phyloP scores from a whole-genome alignment of 805 yeast species.

The Monosporozyma unispora region DNA sequence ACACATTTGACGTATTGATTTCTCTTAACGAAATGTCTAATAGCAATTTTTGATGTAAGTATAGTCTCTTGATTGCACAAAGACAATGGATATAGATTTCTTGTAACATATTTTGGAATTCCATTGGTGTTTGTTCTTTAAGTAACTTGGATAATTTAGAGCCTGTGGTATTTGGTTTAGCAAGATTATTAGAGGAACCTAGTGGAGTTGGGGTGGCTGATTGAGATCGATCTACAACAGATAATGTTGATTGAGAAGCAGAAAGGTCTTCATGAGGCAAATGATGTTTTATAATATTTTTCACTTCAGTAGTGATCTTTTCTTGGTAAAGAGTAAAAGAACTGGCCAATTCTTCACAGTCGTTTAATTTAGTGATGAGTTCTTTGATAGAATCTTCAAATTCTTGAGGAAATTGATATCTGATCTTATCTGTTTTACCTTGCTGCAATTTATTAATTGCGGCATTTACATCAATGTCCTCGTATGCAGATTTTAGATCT shows the following conservation, averaged over 20 bases:
- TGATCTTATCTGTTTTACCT: slow-evolving; percentile 23
- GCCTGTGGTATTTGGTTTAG: slow-evolving; percentile 21
- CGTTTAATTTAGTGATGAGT: slow-evolving; percentile 46
- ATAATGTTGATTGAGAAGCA: neutral
- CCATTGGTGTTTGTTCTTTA: slow-evolving; percentile 59
- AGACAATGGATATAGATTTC: slow-evolving; percentile 54
- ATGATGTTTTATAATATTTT: slow-evolving; percentile 55
- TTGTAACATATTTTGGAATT: slow-evolving; percentile 63
- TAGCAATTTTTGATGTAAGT: slow-evolving; percentile 69
- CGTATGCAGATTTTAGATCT: slow-evolving; percentile 55
- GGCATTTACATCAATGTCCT: slow-evolving; percentile 37
- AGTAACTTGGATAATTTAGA: slow-evolving; percentile 40
- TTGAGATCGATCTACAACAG: neutral
- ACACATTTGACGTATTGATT: slow-evolving; percentile 18
- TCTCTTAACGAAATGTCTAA: slow-evolving; percentile 58
- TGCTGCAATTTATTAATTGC: slow-evolving; percentile 40
- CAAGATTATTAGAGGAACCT: no score
- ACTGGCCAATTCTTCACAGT: slow-evolving; percentile 50
- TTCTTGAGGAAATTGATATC: slow-evolving; percentile 31
- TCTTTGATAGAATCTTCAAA: slow-evolving; percentile 38
- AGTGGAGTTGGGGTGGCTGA: slow-evolving; percentile 2
- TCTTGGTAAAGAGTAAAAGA: slow-evolving; percentile 64
- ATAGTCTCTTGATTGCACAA: slow-evolving; percentile 64
- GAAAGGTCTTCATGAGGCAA: slow-evolving; percentile 43
- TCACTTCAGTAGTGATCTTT: slow-evolving; percentile 58